Evolutionary conservation across 305 asterid species (phyloP).

Genomic region (Fraxinus baroniana): DNA sequence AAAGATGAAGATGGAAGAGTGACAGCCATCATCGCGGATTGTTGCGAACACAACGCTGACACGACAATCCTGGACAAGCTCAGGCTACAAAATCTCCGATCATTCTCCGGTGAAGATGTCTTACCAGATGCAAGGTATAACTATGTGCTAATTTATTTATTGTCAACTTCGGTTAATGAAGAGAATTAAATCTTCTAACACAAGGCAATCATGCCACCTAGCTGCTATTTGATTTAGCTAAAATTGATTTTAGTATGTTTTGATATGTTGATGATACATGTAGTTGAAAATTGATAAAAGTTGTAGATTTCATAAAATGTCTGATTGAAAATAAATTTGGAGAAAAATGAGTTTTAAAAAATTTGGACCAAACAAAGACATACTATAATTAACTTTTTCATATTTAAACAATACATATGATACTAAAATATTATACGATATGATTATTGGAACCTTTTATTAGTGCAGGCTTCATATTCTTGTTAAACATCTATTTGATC

Average conservation of each 20-base stretch:
- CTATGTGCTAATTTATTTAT: not conserved
- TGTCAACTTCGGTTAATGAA: not conserved
- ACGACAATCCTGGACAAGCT: slow-evolving; percentile 73
- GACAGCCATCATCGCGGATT: slow-evolving; percentile 72
- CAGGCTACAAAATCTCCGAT: slow-evolving; percentile 61
- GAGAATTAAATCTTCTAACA: not conserved
- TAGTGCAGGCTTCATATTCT: slow-evolving; percentile 17
- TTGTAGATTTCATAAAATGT: not conserved
- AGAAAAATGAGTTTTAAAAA: not conserved
- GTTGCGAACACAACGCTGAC: slow-evolving; percentile 90
- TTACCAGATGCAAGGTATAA: slow-evolving; percentile 80
- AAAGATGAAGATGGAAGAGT: slow-evolving; percentile 77
- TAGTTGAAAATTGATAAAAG: not conserved
- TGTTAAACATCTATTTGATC: slow-evolving; percentile 10
- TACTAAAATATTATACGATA: not conserved
- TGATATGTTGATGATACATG: not conserved
- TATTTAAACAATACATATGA: not conserved
- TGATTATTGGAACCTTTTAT: not conserved
- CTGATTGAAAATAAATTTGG: not conserved
- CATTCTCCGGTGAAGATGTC: slow-evolving; percentile 60
- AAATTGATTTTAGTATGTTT: not conserved
- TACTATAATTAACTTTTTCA: not conserved
- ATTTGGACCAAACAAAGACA: not conserved
- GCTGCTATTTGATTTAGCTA: not conserved
- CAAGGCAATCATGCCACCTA: not conserved